Evolutionary conservation across 345 rosid genomes (phyloP), one percentile per base, ranked within the genome.

Genomic region (Eutrema japonicum): DNA sequence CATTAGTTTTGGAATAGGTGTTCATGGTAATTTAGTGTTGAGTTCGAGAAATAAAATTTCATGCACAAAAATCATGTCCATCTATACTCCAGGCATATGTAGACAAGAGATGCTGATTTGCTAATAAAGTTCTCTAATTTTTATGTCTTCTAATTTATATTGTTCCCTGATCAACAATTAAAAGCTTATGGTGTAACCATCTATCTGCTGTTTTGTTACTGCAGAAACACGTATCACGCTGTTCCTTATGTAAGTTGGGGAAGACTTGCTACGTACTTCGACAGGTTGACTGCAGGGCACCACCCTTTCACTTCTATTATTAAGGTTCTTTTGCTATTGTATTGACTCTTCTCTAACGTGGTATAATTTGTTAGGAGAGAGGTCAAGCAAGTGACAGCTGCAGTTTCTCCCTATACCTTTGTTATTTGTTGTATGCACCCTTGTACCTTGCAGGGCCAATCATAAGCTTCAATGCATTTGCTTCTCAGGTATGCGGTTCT

Each of bases 371-470:
- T 10, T 88, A 94, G 98, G 97, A 87, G 80, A 88, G 73, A 73
- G 86, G 86, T 71, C 53, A 71, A 32, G 72, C 49, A 18, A 82
- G 62, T 63, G 82, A 72, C 35, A 71, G 69, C 55, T 88, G 78
- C 70, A 74, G 87, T 58, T 81, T 87, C 57, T 68, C 64, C 70
- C 68, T 80, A 53, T 94, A 94, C 85, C 87, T 94, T 22, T 82
- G 87, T 68, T 91, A 91, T 84, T 78, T 94, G 96, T 79, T 89
- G 40, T 91, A 88, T 83, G 93, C 96, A 41, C 97, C 98, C 2
- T 85, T 94, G 53, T 94, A 91, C 78, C 79, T 94, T 80, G 91
- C 96, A 22, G 98, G 98, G 14, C 98, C 96, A 73, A 86, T 91
- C 70, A 80, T 87, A 66, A 88, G 90, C 84, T 94, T 94, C 84